phyloP scores from a whole-genome alignment of 257 asterid species.

The Coffea eugenioides region DNA sequence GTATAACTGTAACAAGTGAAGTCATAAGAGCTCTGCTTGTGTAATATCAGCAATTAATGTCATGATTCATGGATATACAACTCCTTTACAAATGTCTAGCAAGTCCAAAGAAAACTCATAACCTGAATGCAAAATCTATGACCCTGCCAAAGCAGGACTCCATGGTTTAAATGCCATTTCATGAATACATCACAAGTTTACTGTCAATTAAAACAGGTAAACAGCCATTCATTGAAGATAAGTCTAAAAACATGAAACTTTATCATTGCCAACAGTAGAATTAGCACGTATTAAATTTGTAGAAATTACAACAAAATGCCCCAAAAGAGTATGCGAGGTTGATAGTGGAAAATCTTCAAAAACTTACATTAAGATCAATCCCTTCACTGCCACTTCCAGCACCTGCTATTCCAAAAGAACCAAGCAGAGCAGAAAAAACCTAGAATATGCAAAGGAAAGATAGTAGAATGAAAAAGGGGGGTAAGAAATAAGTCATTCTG shows the following conservation, averaged over 20 bases:
- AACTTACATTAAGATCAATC: conserved; percentile 75
- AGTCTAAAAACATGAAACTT: not conserved
- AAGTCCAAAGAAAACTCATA: not conserved
- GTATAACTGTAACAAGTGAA: not conserved
- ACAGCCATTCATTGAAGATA: not conserved
- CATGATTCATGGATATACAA: not conserved
- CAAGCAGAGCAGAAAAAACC: conserved; percentile 63
- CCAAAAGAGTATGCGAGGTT: not conserved
- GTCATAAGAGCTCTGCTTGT: not conserved
- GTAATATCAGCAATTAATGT: not conserved
- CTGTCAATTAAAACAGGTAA: not conserved
- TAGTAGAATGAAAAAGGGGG: not conserved
- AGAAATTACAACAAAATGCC: not conserved
- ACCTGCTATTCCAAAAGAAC: conserved; percentile 62
- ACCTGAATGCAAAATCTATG: not conserved
- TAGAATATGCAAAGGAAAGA: conserved; percentile 26
- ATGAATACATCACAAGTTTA: not conserved
- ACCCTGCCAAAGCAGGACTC: not conserved
- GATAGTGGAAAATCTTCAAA: not conserved
- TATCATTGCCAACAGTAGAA: not conserved
- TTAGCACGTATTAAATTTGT: not conserved
- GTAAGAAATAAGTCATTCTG: not conserved
- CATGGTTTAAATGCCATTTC: not conserved
- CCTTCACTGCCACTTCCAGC: conserved; percentile 65
- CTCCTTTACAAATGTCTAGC: not conserved